Evolutionary conservation across 441 rosid genomes (phyloP).

Genomic region (Erysimum cheiri): DNA sequence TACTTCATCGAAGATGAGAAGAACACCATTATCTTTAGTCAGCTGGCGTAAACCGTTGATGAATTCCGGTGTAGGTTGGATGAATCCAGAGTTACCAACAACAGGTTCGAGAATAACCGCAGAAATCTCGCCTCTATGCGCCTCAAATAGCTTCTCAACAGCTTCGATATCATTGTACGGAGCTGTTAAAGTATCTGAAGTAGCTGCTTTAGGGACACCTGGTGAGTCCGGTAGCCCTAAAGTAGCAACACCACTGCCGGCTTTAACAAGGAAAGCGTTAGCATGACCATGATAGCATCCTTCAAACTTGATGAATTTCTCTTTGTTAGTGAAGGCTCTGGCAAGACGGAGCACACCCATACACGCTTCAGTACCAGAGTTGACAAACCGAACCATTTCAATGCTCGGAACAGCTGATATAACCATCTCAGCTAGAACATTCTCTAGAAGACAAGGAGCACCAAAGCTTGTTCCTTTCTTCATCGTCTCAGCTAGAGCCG

Average conservation of each 20-base stretch:
- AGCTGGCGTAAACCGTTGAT: conserved; percentile 63
- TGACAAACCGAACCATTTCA: conserved; percentile 93
- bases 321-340: conserved; percentile 74
- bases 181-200: conserved; percentile 76
- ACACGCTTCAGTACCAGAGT: conserved; percentile 96
- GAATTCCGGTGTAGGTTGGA: conserved; percentile 73
- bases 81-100: conserved; percentile 89
- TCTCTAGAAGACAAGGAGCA: conserved; percentile 95
- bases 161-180: conserved; percentile 72
- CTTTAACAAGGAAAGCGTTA: conserved; percentile 90
- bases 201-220: conserved; percentile 86
- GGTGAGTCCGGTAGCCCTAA: conserved; percentile 90
- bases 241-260: conserved; percentile 97
- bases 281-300: conserved; percentile 99
- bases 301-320: conserved; percentile 83
- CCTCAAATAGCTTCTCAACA: conserved; percentile 61
- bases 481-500: conserved; percentile 88
- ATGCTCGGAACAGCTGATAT: conserved; percentile 89
- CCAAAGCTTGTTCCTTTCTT: conserved; percentile 99
- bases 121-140: conserved; percentile 74
- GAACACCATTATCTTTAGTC: conserved; percentile 65
- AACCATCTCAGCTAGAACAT: conserved; percentile 86
- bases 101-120: conserved; percentile 89
- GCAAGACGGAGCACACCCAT: conserved; percentile 96
- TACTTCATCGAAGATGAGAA: conserved; percentile 90